Base-by-base conservation (phyloP, 352 stramenopile species). In the Aphanomyces invadans region DNA sequence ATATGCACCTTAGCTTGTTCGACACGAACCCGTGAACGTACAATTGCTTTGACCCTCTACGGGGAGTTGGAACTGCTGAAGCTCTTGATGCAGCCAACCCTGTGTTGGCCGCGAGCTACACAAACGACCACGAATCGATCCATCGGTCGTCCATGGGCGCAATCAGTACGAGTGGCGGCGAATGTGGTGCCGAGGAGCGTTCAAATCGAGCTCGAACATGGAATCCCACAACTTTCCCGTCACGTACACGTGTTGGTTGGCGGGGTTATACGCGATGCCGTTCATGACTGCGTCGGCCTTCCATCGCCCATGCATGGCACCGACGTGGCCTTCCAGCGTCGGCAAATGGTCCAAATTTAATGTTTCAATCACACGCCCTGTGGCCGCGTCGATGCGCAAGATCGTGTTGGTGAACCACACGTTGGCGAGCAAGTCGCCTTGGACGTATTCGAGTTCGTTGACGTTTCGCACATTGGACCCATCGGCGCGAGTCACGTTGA, bases 401-500 rank as follows among this genome's bases (percentile, higher is more conserved):
- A 96, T 76, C 53, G 82, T 33, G 65, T 89, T 76, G 49, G 82
- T 69, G 64, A 89, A 88, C 88, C 88, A 96, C 21, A 95, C 81
- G 62, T 96, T 96, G 17, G 88, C 88, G 10, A 95, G 75, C 23
- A 96, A 74, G 62, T 92, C 82, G 3, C 77, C 85, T 26, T 90
- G 70, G 1, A 93, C 81, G 48, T 77, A 95, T 76, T 96, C 88
- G 46, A 96, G 78, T 57, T 96, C 88, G 71, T 96, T 96, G 55
- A 95, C 62, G 32, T 86, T 78, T 19, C 31, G 68, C 48, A 95
- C 70, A 0, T 57, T 33, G 33, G 72, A 61, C 56, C 79, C 80
- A 68, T 81, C 39, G 38, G 28, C 76, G 39, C 26, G 17, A 21
- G 74, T 73, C 23, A 93, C 83, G 21, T 70, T 75, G 57, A 93